Percentiles rank a stretch among this genome's conserved stretches.
Evolutionary conservation across 2,329 filamentous ascomycete species (phyloP).

Genomic region (Simplicillium sp.): DNA sequence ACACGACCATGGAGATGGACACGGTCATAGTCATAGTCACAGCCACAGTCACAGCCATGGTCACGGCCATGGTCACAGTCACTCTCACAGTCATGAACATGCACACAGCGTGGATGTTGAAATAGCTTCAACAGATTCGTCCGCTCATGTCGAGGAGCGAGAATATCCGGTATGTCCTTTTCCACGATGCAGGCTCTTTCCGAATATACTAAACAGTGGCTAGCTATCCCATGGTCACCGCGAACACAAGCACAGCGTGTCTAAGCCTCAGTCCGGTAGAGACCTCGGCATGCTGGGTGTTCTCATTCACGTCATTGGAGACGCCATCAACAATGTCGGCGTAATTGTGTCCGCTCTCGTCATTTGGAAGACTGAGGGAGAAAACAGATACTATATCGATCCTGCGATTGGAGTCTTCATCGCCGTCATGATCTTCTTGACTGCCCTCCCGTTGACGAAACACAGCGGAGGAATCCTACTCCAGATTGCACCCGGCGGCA

Average conservation of each 20-base stretch:
- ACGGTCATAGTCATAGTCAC: constrained; percentile 15
- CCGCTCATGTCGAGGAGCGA: constrained; percentile 8
- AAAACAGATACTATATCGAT: constrained; percentile 59
- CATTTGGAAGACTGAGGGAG: constrained; percentile 55
- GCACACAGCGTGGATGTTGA: neutral
- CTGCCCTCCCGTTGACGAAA: constrained; percentile 53
- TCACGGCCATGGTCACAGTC: constrained; percentile 11
- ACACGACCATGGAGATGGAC: constrained; percentile 30
- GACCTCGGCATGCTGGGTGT: constrained; percentile 67
- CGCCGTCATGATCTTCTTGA: constrained; percentile 60
- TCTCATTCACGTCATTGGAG: constrained; percentile 60
- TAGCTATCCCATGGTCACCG: constrained; percentile 23
- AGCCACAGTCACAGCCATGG: constrained; percentile 12
- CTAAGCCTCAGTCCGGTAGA: constrained; percentile 25
- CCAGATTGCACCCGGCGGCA: constrained; percentile 52
- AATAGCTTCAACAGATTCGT: constrained; percentile 1
- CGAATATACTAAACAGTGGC: constrained; percentile 1
- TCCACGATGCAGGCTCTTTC: neutral
- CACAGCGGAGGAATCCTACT: constrained; percentile 57
- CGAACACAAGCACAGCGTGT: constrained; percentile 36
- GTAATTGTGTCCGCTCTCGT: constrained; percentile 61
- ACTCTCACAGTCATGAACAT: constrained; percentile 4
- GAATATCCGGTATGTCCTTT: constrained; percentile 10
- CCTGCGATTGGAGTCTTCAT: constrained; percentile 61
- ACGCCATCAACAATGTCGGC: constrained; percentile 67